Evolutionary conservation across 805 yeast species (phyloP), one percentile per base, ranked within the genome.

Genomic region (Saturnispora sanitii): DNA sequence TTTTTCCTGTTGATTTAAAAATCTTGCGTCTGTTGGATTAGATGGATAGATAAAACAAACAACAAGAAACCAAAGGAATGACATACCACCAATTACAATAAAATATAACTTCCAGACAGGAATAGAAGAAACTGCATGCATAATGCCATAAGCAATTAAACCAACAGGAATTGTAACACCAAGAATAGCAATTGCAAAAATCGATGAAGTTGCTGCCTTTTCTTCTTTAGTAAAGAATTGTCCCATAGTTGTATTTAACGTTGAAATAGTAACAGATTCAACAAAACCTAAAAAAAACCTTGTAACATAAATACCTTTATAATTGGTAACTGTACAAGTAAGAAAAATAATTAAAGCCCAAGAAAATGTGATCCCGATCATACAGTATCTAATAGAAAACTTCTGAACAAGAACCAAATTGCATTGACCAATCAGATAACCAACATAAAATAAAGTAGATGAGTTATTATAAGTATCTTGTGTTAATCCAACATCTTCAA

Each of bases 51-150:
- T 38, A 44, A 64, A 62, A 38, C 56, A 51, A 3, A 67, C 53
- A 4, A 61, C 35, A 2, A 62, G 33, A 2, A 67, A 53, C 28
- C 66, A 44, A 17, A 68, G 20, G 18, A 75, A 58, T 0, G 82
- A 73, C 31, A 73, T 53, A 12, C 75, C 70, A 37, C 82, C 85
- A 40, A 72, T 65, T 37, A 76, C 69, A 26, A 77, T 67, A 56
- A 68, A 70, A 41, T 76, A 67, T 15, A 77, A 52, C 48, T 71
- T 70, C 82, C 83, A 79, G 12, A 29, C 22, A 17, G 49, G 48
- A 17, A 60, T 35, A 11, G 64, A 42, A 2, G 54, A 25, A 19
- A 44, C 40, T 4, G 57, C 53, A 45, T 56, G 56, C 26, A 61
- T 48, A 8, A 63, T 51, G 31, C 69, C 71, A 44, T 62, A 67